phyloP scores from a whole-genome alignment of 2,329 filamentous ascomycete genomes.

The Aspergillus udagawae region DNA sequence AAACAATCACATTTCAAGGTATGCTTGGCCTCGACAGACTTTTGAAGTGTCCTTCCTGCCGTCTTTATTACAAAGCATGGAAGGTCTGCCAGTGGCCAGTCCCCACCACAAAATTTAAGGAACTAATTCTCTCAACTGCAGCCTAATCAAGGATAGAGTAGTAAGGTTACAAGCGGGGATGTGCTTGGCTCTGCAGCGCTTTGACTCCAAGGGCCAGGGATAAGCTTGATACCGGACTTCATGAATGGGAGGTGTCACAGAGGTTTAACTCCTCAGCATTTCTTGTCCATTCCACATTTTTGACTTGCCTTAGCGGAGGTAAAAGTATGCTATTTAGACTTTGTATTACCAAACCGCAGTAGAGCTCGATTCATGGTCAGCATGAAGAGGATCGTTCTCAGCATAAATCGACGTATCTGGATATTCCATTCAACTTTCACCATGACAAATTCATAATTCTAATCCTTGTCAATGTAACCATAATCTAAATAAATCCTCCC shows the following conservation, averaged over 20 bases:
- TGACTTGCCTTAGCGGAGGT: background rate
- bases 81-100: background rate
- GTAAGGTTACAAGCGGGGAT: slow-evolving; percentile 8
- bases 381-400: background rate
- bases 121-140: background rate
- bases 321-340: background rate
- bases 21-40: background rate
- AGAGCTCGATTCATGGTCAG: no score
- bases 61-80: no score
- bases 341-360: no score
- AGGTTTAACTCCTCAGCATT: background rate
- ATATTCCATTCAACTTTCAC: background rate
- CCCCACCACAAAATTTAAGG: background rate
- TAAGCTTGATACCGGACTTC: background rate
- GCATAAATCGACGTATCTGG: no score
- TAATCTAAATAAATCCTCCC: background rate
- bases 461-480: background rate
- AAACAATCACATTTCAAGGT: background rate
- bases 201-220: slow-evolving; percentile 15
- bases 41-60: background rate
- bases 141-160: background rate
- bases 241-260: slow-evolving; percentile 3
- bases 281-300: background rate
- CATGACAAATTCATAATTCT: background rate
- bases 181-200: slow-evolving; percentile 20